Base-by-base conservation (phyloP, 169 alveolate species). In the Cryptosporidium andersoni region DNA sequence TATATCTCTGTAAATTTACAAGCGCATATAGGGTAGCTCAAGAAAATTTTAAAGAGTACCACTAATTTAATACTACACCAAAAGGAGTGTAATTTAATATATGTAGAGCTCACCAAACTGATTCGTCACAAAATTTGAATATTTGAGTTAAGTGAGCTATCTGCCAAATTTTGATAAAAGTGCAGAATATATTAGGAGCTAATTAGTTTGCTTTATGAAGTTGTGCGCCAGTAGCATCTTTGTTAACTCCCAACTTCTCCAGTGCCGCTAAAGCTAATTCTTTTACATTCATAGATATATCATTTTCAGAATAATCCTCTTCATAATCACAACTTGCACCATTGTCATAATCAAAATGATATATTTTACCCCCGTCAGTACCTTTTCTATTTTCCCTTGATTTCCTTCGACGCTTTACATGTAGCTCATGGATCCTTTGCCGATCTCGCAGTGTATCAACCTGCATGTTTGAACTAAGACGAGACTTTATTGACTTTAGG, bases 201-300 rank as follows among this genome's bases (percentile, higher is more conserved):
- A 16, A 60, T 11, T 5, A 60, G 37, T n/a, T 16, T 12, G 36
- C 5, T 47, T 43, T 40, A 43, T 45, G 7, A 47, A 45, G 16
- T 43, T 42, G 16, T 74, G 85, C 85, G 85, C 85, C 55, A 74
- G 8, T 74, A 52, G 34, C 4, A 37, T 1, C 25, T 25, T n/a
- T 34, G 6, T 74, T 56, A 37, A 74, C 49, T 45, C 85, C 85
- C 52, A 74, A 60, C 43, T 74, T 74, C 60, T 74, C 67, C 43
- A 74, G 51, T 43, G 85, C 85, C 85, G 67, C 85, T 58, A 51
- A 12, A 11, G 85, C 43, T 58, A 74, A 55, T 43, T 74, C 51
- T 34, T 74, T 49, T 25, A 74, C 16, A n/a, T 74, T 58, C 25
- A 25, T 14, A 45, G 7, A 6, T 8, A 14, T 58, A 34, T 48